Conservation (phyloP, 2,329 filamentous ascomycete species). For the Elsinoe fawcettii region DNA sequence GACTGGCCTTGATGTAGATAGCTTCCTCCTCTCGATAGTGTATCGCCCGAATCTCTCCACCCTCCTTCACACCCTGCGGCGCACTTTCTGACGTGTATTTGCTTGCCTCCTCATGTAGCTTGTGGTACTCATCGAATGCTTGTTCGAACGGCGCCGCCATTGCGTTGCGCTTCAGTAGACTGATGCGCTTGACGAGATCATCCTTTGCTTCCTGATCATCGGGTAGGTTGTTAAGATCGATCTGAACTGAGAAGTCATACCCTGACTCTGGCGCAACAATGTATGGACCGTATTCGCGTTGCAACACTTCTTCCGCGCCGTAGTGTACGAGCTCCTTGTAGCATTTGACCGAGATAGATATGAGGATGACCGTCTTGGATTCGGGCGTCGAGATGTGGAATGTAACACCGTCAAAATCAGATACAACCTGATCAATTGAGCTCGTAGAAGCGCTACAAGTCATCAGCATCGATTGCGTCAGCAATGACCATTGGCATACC, state of each 20-base stretch:
- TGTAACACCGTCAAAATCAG: slow-evolving; percentile 96
- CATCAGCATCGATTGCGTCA: slow-evolving; percentile 23
- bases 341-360: slow-evolving; percentile 93
- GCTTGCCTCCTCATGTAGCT: slow-evolving; percentile 76
- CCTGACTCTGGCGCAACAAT: slow-evolving; percentile 80
- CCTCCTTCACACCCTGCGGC: slow-evolving; percentile 80
- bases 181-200: slow-evolving; percentile 77
- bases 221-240: slow-evolving; percentile 84
- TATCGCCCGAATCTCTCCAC: slow-evolving; percentile 88
- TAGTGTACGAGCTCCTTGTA: slow-evolving; percentile 87
- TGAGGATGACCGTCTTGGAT: slow-evolving; percentile 83
- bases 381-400: slow-evolving; percentile 98
- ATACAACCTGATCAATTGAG: slow-evolving; percentile 95
- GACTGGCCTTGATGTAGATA: slow-evolving; percentile 96
- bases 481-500: slow-evolving; percentile 43
- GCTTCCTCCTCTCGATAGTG: slow-evolving; percentile 98
- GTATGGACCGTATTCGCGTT: slow-evolving; percentile 89
- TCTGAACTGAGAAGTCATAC: slow-evolving; percentile 89
- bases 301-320: slow-evolving; percentile 82
- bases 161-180: slow-evolving; percentile 90
- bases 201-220: slow-evolving; percentile 77
- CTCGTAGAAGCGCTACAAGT: slow-evolving; percentile 64
- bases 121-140: slow-evolving; percentile 87
- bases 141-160: slow-evolving; percentile 99
- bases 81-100: slow-evolving; percentile 92